Percentiles rank a stretch among this genome's conserved stretches.
phyloP scores from a whole-genome alignment of 768 basidiomycete genomes.

The Auriculariales sp. region DNA sequence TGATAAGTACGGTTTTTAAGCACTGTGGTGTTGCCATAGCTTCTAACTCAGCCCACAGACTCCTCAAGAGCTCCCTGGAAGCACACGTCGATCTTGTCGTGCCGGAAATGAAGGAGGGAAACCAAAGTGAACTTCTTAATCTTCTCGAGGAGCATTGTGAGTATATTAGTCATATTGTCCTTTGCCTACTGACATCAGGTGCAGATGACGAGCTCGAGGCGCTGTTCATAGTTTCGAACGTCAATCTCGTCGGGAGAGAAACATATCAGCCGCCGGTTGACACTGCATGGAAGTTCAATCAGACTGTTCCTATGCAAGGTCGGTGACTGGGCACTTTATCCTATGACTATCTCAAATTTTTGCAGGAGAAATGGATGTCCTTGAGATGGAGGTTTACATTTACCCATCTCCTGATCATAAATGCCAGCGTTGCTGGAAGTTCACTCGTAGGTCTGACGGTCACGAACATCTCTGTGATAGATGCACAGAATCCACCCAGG shows the following conservation, averaged over 20 bases:
- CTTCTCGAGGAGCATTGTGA: neutral
- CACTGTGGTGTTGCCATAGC: neutral
- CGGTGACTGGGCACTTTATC: slow-evolving; percentile 6
- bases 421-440: slow-evolving; percentile 89
- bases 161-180: neutral
- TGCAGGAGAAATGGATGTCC: slow-evolving; percentile 9
- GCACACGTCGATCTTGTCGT: slow-evolving; percentile 56
- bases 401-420: slow-evolving; percentile 47
- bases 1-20: slow-evolving; percentile 40
- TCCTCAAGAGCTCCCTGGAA: slow-evolving; percentile 62
- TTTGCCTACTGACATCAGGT: neutral
- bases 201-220: slow-evolving; percentile 54
- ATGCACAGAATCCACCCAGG: too few relatives aligned
- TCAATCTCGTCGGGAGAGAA: slow-evolving; percentile 29
- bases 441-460: slow-evolving; percentile 27
- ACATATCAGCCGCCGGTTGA: slow-evolving; percentile 24
- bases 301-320: slow-evolving; percentile 33
- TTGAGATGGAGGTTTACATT: slow-evolving; percentile 35
- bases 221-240: slow-evolving; percentile 73
- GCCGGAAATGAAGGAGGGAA: slow-evolving; percentile 21
- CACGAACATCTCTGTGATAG: slow-evolving; percentile 47
- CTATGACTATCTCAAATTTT: neutral
- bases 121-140: slow-evolving; percentile 12
- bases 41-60: slow-evolving; percentile 24
- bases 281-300: slow-evolving; percentile 35